phyloP scores from a whole-genome alignment of 1,139 yeast genomes.

The Saccharomycopsis phalli region DNA sequence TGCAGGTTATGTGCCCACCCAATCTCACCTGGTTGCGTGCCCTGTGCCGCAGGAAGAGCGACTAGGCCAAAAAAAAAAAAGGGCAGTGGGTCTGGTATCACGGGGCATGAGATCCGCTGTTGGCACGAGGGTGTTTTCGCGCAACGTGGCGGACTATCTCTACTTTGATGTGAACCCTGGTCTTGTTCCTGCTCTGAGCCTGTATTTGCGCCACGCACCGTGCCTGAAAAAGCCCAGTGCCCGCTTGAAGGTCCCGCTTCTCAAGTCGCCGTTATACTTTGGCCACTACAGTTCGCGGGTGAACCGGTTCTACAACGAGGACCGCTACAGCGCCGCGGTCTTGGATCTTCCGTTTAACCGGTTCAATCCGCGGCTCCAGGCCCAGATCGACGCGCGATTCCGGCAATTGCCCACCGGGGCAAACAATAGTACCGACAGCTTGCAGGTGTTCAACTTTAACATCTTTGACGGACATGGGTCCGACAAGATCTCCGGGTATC shows the following conservation, averaged over 20 bases:
- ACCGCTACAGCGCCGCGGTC: conserved; percentile 57
- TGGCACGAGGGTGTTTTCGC: no score
- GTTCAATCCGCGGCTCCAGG: conserved; percentile 24
- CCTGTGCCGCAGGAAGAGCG: no score
- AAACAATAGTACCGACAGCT: conserved; percentile 21
- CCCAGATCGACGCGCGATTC: conserved; percentile 2
- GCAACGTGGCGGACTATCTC: conserved; percentile 16
- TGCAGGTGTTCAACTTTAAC: conserved; percentile 50
- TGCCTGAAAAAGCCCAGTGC: conserved; percentile 9
- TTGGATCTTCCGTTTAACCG: conserved; percentile 33
- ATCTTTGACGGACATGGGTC: conserved; percentile 97
- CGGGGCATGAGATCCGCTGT: no score
- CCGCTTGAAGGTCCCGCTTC: conserved; percentile 38
- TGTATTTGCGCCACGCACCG: no score
- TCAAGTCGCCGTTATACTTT: conserved; percentile 63
- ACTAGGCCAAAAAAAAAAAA: no score
- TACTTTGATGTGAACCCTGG: conserved; percentile 13
- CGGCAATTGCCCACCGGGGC: neutral
- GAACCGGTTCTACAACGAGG: conserved; percentile 74
- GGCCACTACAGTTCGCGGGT: conserved; percentile 79
- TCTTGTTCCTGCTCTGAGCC: no score
- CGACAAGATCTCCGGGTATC: conserved; percentile 54
- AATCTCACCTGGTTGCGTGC: no score
- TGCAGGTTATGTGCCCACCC: no score
- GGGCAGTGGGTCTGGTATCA: no score